Evolutionary conservation across 768 basidiomycete genomes (phyloP).

Genomic region (Suillus luteus): DNA sequence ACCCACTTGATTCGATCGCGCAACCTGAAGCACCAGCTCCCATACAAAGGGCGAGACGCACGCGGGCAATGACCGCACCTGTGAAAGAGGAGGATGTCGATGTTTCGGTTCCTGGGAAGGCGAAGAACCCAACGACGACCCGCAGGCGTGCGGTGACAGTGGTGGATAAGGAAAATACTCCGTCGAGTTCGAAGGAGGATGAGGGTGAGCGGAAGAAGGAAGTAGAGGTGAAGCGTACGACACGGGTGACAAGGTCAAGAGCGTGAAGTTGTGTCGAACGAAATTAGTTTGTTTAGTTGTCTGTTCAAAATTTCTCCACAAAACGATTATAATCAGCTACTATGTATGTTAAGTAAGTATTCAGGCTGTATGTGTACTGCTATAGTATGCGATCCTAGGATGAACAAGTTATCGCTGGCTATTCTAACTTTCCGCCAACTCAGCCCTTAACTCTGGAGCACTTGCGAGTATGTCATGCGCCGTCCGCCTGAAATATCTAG

Average conservation of each 20-base stretch:
- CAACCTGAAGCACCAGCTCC: conserved; percentile 10
- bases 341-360: neutral
- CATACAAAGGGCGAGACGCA: conserved; percentile 8
- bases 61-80: conserved; percentile 6
- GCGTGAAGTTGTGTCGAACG: neutral
- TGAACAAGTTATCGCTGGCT: neutral
- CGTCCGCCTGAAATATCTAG: conserved; percentile 7
- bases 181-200: conserved; percentile 18
- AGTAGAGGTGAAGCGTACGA: conserved; percentile 14
- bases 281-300: neutral
- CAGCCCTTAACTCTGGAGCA: conserved; percentile 13
- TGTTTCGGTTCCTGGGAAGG: neutral
- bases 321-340: conserved; percentile 3
- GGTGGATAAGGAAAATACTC: conserved; percentile 19
- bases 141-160: conserved; percentile 11
- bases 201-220: conserved; percentile 12
- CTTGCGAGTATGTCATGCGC: conserved; percentile 28
- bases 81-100: conserved; percentile 17
- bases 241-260: conserved; percentile 9
- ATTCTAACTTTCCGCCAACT: neutral
- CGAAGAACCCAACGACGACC: conserved; percentile 1
- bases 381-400: neutral
- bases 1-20: conserved; percentile 16
- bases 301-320: neutral
- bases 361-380: neutral